Percentiles rank a stretch among this genome's conserved stretches.
These are phyloP conservation scores for Mortierella sp. DNA, from an alignment of 371 early-diverging fungal genomes.

Conservation along the genomic window DNA sequence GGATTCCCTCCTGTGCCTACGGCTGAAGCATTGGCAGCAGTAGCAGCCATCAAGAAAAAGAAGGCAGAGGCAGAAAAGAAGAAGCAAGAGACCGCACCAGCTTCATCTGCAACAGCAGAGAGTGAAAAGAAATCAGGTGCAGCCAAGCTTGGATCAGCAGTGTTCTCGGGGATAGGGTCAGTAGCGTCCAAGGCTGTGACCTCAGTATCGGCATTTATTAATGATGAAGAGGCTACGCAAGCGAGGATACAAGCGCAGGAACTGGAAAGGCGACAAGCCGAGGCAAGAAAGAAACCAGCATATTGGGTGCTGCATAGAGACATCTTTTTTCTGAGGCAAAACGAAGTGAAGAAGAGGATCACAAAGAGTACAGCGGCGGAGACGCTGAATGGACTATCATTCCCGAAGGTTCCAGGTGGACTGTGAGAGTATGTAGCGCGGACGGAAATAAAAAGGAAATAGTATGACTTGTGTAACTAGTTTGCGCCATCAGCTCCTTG, in stretches of 20 bases:
- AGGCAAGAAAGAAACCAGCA: slow-evolving; percentile 37
- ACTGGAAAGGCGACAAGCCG: slow-evolving; percentile 28
- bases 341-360: slow-evolving; percentile 59
- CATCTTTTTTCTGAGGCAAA: slow-evolving; percentile 68
- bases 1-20: slow-evolving; percentile 46
- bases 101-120: slow-evolving; percentile 8
- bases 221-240: slow-evolving; percentile 48
- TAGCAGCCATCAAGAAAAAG: slow-evolving; percentile 48
- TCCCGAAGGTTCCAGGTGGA: slow-evolving; percentile 65
- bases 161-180: slow-evolving; percentile 45
- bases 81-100: slow-evolving; percentile 22
- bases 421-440: too few relatives aligned
- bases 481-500: too few relatives aligned
- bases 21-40: slow-evolving; percentile 48
- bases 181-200: slow-evolving; percentile 37
- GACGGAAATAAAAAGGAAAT: too few relatives aligned
- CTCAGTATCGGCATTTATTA: slow-evolving; percentile 49
- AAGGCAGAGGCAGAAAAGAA: slow-evolving; percentile 47
- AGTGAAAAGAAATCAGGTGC: slow-evolving; percentile 37
- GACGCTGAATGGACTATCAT: slow-evolving; percentile 59
- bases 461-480: too few relatives aligned
- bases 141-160: slow-evolving; percentile 45
- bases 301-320: slow-evolving; percentile 67
- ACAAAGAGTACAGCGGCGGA: slow-evolving; percentile 63
- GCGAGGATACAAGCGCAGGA: slow-evolving; percentile 42